These are phyloP conservation scores for Cenchrus americanus DNA, from an alignment of 176 grass and related monocot genomes.

Conservation along the genomic window DNA sequence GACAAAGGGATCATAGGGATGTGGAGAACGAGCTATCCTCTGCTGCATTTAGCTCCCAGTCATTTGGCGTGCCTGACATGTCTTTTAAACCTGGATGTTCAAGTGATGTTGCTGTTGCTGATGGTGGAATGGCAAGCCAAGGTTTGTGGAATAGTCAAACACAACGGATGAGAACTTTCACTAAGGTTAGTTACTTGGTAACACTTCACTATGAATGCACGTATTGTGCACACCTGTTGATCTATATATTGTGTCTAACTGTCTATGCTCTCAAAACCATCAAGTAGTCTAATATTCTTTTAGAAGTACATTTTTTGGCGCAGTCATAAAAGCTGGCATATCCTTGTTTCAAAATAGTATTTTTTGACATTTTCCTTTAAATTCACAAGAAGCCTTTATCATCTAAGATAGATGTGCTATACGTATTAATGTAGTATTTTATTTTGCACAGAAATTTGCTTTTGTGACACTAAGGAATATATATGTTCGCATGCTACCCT, in stretches of 20 bases:
- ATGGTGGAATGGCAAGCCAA: conserved; percentile 69
- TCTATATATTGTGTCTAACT: background rate
- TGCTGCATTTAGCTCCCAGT: conserved; percentile 95
- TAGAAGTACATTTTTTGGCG: background rate
- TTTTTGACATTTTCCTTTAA: conserved; percentile 17
- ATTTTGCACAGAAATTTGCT: background rate
- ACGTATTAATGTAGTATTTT: background rate
- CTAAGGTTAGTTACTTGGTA: conserved; percentile 82
- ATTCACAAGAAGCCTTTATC: background rate
- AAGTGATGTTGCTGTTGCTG: conserved; percentile 75
- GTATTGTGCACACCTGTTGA: background rate
- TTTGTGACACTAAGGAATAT: background rate
- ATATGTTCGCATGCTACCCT: background rate
- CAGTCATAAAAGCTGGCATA: conserved; percentile 11
- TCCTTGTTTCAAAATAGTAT: background rate
- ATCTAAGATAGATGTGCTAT: conserved; percentile 19
- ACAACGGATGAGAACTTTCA: conserved; percentile 90
- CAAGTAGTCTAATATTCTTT: conserved; percentile 7
- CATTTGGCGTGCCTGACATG: conserved; percentile 85
- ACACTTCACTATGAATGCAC: conserved; percentile 21
- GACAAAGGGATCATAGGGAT: conserved; percentile 74
- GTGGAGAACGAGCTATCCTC: conserved; percentile 89
- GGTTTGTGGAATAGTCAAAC: conserved; percentile 86
- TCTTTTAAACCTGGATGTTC: conserved; percentile 90
- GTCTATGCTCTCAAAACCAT: background rate